Evolutionary conservation across 495 filamentous ascomycete species (phyloP).

Genomic region (Thermothielavioides terrestris): DNA sequence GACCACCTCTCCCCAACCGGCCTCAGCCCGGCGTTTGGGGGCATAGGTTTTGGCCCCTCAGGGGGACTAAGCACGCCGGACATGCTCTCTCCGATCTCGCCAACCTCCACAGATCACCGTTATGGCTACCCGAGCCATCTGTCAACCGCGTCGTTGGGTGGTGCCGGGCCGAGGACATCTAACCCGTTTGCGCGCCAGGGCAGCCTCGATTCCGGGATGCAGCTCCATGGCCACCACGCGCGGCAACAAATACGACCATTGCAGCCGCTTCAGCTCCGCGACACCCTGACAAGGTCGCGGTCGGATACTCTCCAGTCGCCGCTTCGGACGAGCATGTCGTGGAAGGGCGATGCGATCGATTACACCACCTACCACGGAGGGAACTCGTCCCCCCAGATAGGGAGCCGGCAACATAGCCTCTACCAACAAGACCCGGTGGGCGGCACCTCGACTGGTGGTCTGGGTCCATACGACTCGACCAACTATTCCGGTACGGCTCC

Average conservation of each 20-base stretch:
- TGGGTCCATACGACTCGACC: slow-evolving; percentile 42
- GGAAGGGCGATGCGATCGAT: slow-evolving; percentile 52
- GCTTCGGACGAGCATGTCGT: slow-evolving; percentile 51
- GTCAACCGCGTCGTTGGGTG: slow-evolving; percentile 38
- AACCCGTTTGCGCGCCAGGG: slow-evolving; percentile 48
- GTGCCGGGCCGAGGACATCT: slow-evolving; percentile 41
- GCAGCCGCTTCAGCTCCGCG: slow-evolving; percentile 51
- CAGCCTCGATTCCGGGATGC: slow-evolving; percentile 40
- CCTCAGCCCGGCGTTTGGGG: slow-evolving; percentile 52
- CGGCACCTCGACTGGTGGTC: slow-evolving; percentile 14
- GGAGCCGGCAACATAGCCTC: slow-evolving; percentile 32
- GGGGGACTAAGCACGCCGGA: slow-evolving; percentile 39
- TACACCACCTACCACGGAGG: slow-evolving; percentile 40
- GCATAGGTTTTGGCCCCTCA: slow-evolving; percentile 49
- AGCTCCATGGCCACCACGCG: slow-evolving; percentile 34
- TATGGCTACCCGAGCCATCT: slow-evolving; percentile 45
- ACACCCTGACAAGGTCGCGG: slow-evolving; percentile 50
- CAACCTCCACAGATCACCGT: slow-evolving; percentile 42
- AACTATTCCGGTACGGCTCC: slow-evolving; percentile 43
- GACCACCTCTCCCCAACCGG: slow-evolving; percentile 54
- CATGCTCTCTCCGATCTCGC: slow-evolving; percentile 46
- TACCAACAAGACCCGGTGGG: slow-evolving; percentile 26
- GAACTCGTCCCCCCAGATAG: slow-evolving; percentile 37
- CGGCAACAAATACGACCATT: slow-evolving; percentile 40
- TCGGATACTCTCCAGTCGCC: slow-evolving; percentile 52